Percentiles rank a stretch among this genome's conserved stretches.
Evolutionary conservation across 805 yeast genomes (phyloP).

Genomic region (Torulaspora delbrueckii): DNA sequence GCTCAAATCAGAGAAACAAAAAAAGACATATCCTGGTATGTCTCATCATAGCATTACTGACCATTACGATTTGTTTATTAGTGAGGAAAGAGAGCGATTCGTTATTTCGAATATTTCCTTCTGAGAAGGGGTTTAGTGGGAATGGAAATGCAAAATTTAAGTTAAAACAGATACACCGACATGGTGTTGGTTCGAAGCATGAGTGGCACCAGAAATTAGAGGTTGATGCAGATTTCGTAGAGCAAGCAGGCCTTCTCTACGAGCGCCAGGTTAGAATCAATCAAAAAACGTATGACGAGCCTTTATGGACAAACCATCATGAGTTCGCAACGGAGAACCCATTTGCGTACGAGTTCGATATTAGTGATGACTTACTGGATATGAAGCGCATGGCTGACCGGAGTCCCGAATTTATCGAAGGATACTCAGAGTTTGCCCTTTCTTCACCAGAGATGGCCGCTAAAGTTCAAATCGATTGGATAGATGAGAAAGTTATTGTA

Average conservation of each 20-base stretch:
- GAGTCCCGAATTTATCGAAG: constrained; percentile 59
- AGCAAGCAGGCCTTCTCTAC: constrained; percentile 18
- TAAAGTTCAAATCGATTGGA: constrained; percentile 59
- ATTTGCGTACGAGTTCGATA: constrained; percentile 19
- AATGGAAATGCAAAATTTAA: constrained; percentile 11
- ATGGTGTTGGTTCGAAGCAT: constrained; percentile 19
- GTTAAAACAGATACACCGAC: constrained; percentile 24
- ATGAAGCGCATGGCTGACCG: constrained; percentile 42
- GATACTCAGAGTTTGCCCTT: constrained; percentile 56
- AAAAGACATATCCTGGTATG: background rate
- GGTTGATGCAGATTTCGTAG: constrained; percentile 15
- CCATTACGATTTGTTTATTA: background rate
- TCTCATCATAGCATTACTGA: background rate
- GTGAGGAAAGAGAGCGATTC: background rate
- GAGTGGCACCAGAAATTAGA: constrained; percentile 21
- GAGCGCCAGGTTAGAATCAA: constrained; percentile 1
- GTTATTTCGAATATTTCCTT: background rate
- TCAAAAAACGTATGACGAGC: constrained; percentile 9
- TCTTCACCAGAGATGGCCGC: constrained; percentile 29
- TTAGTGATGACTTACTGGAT: constrained; percentile 12
- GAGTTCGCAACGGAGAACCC: constrained; percentile 25
- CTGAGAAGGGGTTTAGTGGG: background rate
- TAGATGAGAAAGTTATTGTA: constrained; percentile 45
- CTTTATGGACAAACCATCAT: constrained; percentile 21
- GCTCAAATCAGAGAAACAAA: background rate